Conservation (phyloP, 345 rosid species). For the Eucalyptus viminalis region DNA sequence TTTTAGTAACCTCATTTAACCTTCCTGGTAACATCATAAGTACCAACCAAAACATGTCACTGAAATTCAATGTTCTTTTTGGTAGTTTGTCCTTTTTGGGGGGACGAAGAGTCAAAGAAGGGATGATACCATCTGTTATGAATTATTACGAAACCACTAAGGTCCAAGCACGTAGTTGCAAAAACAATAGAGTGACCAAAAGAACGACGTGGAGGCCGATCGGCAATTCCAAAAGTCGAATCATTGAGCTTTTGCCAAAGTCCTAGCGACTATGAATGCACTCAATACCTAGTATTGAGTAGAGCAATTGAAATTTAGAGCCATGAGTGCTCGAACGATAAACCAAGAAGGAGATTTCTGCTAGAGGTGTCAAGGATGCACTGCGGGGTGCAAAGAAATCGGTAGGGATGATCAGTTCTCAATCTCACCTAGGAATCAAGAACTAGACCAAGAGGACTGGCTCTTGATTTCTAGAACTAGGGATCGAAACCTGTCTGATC, state of each 20-base stretch:
- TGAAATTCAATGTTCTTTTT: neutral
- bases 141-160: neutral
- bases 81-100: neutral
- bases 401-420: neutral
- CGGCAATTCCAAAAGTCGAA: neutral
- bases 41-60: neutral
- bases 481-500: too few relatives aligned
- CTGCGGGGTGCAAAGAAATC: neutral
- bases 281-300: neutral
- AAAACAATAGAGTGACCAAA: neutral
- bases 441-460: neutral
- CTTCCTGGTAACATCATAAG: neutral
- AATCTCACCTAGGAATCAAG: neutral
- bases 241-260: neutral
- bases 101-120: neutral
- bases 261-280: neutral
- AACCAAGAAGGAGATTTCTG: neutral
- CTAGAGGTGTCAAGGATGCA: neutral
- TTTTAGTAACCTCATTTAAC: neutral
- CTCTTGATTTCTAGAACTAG: too few relatives aligned
- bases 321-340: neutral
- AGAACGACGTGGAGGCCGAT: neutral
- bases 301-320: neutral
- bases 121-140: neutral
- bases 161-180: neutral